A percentile compares a stretch with the other conserved stretches of the same genome.
Evolutionary conservation across 169 alveolate genomes (phyloP).

Genomic region (Cryptosporidium canis): DNA sequence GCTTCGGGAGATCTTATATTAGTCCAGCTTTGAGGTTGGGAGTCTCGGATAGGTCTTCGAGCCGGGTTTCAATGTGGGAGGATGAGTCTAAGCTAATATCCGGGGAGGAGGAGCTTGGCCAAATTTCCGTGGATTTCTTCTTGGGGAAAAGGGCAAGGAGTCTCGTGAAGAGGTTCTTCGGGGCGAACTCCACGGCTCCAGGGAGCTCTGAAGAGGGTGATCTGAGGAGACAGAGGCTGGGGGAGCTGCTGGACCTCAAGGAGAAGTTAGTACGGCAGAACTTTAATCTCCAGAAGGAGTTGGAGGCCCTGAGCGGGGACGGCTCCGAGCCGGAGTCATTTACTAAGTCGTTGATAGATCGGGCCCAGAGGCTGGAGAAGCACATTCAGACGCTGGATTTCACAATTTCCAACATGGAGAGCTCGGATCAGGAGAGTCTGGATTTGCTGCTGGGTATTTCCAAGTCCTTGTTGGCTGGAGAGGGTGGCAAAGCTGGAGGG

Average conservation of each 20-base stretch:
- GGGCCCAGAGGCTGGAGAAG: neutral
- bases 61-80: conserved; percentile 29
- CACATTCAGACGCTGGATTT: neutral
- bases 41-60: neutral
- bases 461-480: neutral
- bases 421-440: neutral
- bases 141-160: conserved; percentile 10
- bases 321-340: neutral
- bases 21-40: neutral
- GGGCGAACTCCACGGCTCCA: neutral
- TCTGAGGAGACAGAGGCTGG: neutral
- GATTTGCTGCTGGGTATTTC: neutral
- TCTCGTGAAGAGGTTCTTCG: neutral
- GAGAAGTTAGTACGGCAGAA: neutral
- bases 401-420: neutral
- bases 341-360: neutral
- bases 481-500: neutral
- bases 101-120: neutral
- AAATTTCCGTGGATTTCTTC: neutral
- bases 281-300: neutral
- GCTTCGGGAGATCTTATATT: neutral
- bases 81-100: neutral
- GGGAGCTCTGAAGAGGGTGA: neutral
- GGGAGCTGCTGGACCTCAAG: neutral
- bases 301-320: neutral